These are phyloP conservation scores for Carpinus fangiana DNA, from an alignment of 306 rosid genomes.

Conservation along the genomic window DNA sequence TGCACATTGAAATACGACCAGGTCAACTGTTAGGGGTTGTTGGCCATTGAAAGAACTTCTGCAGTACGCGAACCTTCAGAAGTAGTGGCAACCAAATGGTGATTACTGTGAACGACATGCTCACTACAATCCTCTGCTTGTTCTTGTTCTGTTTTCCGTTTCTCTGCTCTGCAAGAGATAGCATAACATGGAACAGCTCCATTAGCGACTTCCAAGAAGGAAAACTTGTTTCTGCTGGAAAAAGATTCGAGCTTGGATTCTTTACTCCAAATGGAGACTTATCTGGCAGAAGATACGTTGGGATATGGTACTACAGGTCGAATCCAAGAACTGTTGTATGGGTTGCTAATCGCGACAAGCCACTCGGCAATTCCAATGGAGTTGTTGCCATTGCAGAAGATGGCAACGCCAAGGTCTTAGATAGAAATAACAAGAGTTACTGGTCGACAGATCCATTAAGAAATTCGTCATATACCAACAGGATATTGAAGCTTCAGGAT, in stretches of 20 bases:
- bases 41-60: too few species aligned
- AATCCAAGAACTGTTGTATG: constrained; percentile 33
- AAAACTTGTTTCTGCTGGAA: constrained; percentile 30
- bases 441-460: constrained; percentile 18
- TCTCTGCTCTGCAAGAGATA: background rate
- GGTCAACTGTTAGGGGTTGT: too few species aligned
- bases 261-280: constrained; percentile 19
- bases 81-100: too few species aligned
- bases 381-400: constrained; percentile 19
- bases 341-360: constrained; percentile 43
- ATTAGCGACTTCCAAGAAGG: background rate
- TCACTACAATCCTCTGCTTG: background rate
- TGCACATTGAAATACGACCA: too few species aligned
- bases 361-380: constrained; percentile 14
- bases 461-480: background rate
- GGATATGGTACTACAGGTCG: constrained; percentile 31
- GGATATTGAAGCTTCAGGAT: constrained; percentile 31
- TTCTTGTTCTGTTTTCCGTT: constrained; percentile 11
- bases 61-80: too few species aligned
- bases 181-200: background rate
- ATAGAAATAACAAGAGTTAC: background rate
- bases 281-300: constrained; percentile 26
- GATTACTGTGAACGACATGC: too few species aligned
- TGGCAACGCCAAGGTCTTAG: constrained; percentile 34
- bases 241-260: constrained; percentile 40